Percentiles rank a stretch among this genome's conserved stretches.
Evolutionary conservation across 176 grass and related monocot species (phyloP).

Genomic region (Hyparrhenia diplandra): DNA sequence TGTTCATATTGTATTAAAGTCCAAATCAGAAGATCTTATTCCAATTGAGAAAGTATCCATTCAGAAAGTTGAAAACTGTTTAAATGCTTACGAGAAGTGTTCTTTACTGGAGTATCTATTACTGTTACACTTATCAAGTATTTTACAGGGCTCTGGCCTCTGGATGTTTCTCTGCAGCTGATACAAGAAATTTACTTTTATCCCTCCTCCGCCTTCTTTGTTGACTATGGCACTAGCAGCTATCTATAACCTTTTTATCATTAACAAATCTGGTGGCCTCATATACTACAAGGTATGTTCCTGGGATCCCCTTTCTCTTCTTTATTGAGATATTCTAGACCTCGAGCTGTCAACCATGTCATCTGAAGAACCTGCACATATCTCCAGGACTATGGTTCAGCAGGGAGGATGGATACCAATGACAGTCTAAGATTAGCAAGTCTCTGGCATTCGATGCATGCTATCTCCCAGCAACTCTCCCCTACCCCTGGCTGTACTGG

Average conservation of each 20-base stretch:
- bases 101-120: too few relatives aligned
- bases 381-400: conserved; percentile 71
- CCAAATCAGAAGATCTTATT: not conserved
- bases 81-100: too few relatives aligned
- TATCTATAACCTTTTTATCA: conserved; percentile 97
- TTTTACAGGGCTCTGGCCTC: conserved; percentile 3
- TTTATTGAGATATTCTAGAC: not conserved
- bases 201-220: not conserved
- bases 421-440: conserved; percentile 85
- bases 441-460: conserved; percentile 98
- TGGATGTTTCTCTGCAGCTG: too few relatives aligned
- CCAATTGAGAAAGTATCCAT: not conserved
- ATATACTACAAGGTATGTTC: conserved; percentile 83
- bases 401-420: conserved; percentile 90
- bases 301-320: conserved; percentile 3
- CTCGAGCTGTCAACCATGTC: too few relatives aligned
- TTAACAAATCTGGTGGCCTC: conserved; percentile 94
- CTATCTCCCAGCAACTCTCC: conserved; percentile 93
- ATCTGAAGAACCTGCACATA: conserved; percentile 7
- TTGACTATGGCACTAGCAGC: conserved; percentile 45
- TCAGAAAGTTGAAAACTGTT: not conserved
- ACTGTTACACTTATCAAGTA: not conserved
- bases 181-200: not conserved
- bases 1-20: too few relatives aligned
- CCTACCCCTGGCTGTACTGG: conserved; percentile 67